Evolutionary conservation across 1,139 yeast species (phyloP), one percentile per base, ranked within the genome.

Genomic region (Candida sanyaensis): DNA sequence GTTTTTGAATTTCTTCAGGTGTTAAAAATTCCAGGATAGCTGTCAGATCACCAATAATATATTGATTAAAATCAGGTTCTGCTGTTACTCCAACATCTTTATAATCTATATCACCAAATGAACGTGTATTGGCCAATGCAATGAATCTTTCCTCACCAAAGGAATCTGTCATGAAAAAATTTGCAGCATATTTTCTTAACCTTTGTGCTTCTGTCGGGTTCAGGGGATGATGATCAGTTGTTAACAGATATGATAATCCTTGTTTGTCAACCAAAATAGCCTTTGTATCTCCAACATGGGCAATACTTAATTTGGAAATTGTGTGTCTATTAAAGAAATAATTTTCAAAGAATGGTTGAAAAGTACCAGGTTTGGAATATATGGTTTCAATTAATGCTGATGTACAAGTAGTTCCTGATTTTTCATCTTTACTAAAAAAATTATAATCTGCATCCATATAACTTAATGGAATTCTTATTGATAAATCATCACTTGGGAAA

Each of bases 221-320:
- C 1, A 89, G 81, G 3, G 98, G 96, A 65, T 92, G 97, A 65
- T 93, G 99, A 30, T 84, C 80, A 37, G 81, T 77, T 0, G 96
- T 89, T 48, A 93, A 68, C 9, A 88, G 76, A 58, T 86, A 92
- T 0, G 96, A 96, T 40, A 80, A 72, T 2, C 99, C 98, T 50
- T 75, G 68, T 50, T 77, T 77, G 61, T 87, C 95, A 52, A 91
- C 88, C 24, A 93, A 60, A 5, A 93, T 78, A n/a, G 96, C 92
- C 54, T 89, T 78, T 3, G 97, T 88, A 62, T 93, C 99, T 3
- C 99, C 99, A n/a, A 92, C 86, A 63, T 93, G 99, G 1, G 96
- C 93, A 23, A 92, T 80, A 1, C 89, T 78, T 37, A 93, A 66
- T 57, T 83, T 83, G 29, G 90, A 77, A 13, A 88, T 72, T n/a